Evolutionary conservation across 768 basidiomycete species (phyloP).

Genomic region (Strobilomyces confusus): DNA sequence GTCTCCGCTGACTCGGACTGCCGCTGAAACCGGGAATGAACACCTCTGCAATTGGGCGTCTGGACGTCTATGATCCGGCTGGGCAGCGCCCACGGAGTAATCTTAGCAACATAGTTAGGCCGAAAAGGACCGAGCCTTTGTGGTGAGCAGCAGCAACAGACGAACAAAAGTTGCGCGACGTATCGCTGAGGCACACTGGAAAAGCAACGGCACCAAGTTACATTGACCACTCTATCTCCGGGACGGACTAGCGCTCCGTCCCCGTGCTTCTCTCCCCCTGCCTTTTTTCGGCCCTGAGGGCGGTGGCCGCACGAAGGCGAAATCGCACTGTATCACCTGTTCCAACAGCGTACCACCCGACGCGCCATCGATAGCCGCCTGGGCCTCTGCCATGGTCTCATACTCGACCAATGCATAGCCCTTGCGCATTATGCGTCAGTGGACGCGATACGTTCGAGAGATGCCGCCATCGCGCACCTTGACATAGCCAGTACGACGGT

Average conservation of each 20-base stretch:
- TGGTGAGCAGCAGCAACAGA: neutral
- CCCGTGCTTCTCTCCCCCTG: slow-evolving; percentile 55
- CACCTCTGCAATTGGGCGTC: neutral
- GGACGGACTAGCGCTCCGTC: slow-evolving; percentile 78
- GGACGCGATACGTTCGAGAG: neutral
- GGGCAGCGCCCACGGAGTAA: neutral
- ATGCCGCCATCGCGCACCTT: slow-evolving; percentile 57
- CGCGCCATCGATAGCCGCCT: slow-evolving; percentile 88
- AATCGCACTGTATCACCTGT: slow-evolving; percentile 85
- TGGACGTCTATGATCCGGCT: neutral
- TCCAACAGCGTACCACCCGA: slow-evolving; percentile 81
- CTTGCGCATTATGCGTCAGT: slow-evolving; percentile 38
- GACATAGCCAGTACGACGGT: slow-evolving; percentile 96
- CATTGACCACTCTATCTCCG: slow-evolving; percentile 39
- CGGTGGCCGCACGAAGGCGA: slow-evolving; percentile 84
- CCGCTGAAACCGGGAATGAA: slow-evolving; percentile 12
- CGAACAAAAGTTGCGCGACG: neutral
- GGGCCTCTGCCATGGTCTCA: slow-evolving; percentile 91
- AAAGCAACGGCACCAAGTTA: slow-evolving; percentile 1
- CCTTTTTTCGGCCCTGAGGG: slow-evolving; percentile 80
- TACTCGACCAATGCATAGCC: slow-evolving; percentile 98
- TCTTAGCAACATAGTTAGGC: slow-evolving; percentile 4
- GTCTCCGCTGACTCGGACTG: neutral
- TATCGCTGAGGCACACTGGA: neutral
- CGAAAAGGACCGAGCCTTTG: neutral